Conservation (phyloP, 225 moss, liverwort and hornwort species). For the Bryoerythrophyllum caledonicum region DNA sequence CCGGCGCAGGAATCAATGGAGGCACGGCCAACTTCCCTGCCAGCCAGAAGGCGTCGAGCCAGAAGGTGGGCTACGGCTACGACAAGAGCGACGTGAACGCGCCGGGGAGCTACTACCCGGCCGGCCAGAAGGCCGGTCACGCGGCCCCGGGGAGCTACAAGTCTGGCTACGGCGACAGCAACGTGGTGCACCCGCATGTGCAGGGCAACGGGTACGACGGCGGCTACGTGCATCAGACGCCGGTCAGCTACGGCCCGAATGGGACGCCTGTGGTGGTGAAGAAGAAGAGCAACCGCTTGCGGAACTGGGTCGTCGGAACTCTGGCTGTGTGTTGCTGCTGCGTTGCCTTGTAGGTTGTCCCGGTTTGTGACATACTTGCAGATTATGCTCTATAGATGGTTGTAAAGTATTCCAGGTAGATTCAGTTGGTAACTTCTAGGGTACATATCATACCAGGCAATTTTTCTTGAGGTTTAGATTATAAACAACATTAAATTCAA, state of each 20-base stretch:
- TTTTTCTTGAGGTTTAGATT: no score
- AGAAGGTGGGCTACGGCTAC: slow-evolving; percentile 23
- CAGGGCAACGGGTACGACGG: neutral
- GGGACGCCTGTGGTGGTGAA: slow-evolving; percentile 22
- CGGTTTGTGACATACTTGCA: neutral
- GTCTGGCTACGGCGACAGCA: slow-evolving; percentile 12
- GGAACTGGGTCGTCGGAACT: slow-evolving; percentile 11
- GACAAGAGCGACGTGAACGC: slow-evolving; percentile 18
- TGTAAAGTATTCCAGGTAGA: no score
- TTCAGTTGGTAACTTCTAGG: no score
- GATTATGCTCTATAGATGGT: neutral
- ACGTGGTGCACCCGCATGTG: neutral
- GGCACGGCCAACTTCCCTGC: slow-evolving; percentile 29
- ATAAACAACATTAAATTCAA: no score
- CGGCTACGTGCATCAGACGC: slow-evolving; percentile 32
- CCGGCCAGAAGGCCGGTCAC: no score
- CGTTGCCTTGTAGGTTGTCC: slow-evolving; percentile 9
- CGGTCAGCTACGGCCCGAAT: slow-evolving; percentile 27
- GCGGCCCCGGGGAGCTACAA: neutral
- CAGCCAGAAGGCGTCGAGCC: slow-evolving; percentile 4
- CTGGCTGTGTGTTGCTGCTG: slow-evolving; percentile 47
- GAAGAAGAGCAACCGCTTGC: slow-evolving; percentile 24
- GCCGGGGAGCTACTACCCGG: neutral
- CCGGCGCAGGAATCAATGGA: slow-evolving; percentile 7
- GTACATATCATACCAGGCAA: no score